phyloP scores from a whole-genome alignment of 495 filamentous ascomycete species.

The Parachaetomium inaequale region DNA sequence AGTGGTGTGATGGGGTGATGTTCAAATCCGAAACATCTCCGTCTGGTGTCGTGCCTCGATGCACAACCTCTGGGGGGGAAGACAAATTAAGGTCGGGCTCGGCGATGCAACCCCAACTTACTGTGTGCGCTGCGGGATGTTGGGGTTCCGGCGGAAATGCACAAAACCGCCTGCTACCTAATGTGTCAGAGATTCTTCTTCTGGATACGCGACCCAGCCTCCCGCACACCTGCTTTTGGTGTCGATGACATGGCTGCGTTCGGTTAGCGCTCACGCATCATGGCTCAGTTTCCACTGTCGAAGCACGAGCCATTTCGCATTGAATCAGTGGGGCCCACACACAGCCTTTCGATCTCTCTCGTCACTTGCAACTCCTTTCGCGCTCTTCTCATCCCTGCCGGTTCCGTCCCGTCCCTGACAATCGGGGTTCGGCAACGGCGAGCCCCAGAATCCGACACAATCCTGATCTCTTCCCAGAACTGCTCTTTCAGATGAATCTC shows the following conservation, averaged over 20 bases:
- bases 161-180: background rate
- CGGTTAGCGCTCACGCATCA: background rate
- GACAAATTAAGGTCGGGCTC: background rate
- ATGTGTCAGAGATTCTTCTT: background rate
- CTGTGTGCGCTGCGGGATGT: background rate
- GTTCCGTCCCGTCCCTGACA: background rate
- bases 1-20: background rate
- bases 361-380: background rate
- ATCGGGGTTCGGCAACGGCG: constrained; percentile 11
- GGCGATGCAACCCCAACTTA: background rate
- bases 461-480: background rate
- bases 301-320: background rate
- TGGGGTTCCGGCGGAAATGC: background rate
- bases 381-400: background rate
- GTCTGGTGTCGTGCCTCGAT: background rate
- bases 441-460: background rate
- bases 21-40: constrained; percentile 10
- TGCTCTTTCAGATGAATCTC: background rate
- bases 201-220: background rate
- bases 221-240: background rate
- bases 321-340: background rate
- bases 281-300: background rate
- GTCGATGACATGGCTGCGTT: background rate
- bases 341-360: background rate
- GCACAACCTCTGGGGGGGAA: background rate